Evolutionary conservation across 2,329 filamentous ascomycete species (phyloP), one percentile per base, ranked within the genome.

Genomic region (Leptosphaerulina australis): DNA sequence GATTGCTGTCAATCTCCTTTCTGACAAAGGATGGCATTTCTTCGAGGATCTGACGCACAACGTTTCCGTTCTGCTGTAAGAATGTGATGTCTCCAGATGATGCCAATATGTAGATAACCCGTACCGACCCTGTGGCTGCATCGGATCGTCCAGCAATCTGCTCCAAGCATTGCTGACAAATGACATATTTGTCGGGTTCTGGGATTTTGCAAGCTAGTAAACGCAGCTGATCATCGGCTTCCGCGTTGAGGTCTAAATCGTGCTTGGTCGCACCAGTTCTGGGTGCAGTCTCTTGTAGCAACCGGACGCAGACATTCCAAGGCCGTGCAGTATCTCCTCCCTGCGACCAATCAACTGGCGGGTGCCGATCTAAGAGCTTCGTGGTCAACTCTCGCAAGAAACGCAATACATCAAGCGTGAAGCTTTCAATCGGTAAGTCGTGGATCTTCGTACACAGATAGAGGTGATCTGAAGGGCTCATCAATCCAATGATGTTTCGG

Each of bases 121-220:
- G 87, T 15, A 92, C 80, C 59, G 89, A 94, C 1, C 90, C 90
- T 5, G 88, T 81, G 0, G 87, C 84, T 11, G 84, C 87, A 8
- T 75, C 56, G 1, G 85, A 86, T 67, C 81, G 85, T 17, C 79
- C 74, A 2, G 81, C 77, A 35, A 95, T 86, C 61, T 93, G 87
- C 35, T 80, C 62, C 37, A 91, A 79, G 67, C 90, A 94, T 44
- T 80, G 79, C 36, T 79, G 69, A 56, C 88, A 89, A 12, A 94
- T 83, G 15, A 79, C 75, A 49, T 79, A 77, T 36, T 87, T 84
- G 51, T 83, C 83, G 5, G 81, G 75, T 26, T 79, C 79, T 4
- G 83, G 78, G 0, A 86, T 84, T 22, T 76, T 70, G n/a, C 64
- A 66, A 20, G 89, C 74, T n/a, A 92, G 74, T 7, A 80, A 77